Base-by-base conservation (phyloP, 495 filamentous ascomycete species). In the Mytilinidion resinicola region DNA sequence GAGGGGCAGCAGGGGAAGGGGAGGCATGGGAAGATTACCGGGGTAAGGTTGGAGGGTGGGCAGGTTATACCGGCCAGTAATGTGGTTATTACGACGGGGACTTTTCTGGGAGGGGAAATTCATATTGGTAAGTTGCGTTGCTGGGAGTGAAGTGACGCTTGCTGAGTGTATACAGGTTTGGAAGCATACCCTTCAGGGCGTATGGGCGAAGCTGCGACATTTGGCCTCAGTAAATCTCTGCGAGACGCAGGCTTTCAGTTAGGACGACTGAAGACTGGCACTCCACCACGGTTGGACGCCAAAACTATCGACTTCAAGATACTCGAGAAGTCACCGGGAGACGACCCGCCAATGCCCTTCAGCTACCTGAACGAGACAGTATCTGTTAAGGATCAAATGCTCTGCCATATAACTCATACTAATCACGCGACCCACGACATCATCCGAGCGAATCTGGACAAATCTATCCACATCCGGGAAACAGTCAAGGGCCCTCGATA, bases 21-120 rank as follows among this genome's bases (percentile, higher is more conserved):
- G 20, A 71, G 80, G 12, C 82, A 86, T 69, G 84, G 82, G 56
- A 89, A 81, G 69, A 95, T 97, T 57, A 85, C 82, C 9, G 93
- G 93, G 2, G 85, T 98, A 3, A 80, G 87, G 41, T 76, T 98
- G 34, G 93, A 98, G 72, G 88, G 88, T 21, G 95, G 95, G 33
- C 87, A 95, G 73, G 76, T 96, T 25, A 77, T 98, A 47, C 78
- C 83, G 2, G 87, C 95, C 0, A 81, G 80, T 38, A 83, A 87
- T 44, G 91, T 96, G 19, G 80, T 97, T 41, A 96, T 98, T 64
- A 97, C 93, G 0, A 97, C 93, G 0, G 93, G 93, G 0, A 98
- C 93, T 0, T 98, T 98, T 66, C 74, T 98, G 8, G 89, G 95
- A 50, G 93, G 93, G 20, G 95, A 97, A 70, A 98, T 98, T 55